A percentile compares a stretch with the other conserved stretches of the same genome.
These are phyloP conservation scores for Plantago elongata DNA, from an alignment of 257 asterid species.

Conservation along the genomic window DNA sequence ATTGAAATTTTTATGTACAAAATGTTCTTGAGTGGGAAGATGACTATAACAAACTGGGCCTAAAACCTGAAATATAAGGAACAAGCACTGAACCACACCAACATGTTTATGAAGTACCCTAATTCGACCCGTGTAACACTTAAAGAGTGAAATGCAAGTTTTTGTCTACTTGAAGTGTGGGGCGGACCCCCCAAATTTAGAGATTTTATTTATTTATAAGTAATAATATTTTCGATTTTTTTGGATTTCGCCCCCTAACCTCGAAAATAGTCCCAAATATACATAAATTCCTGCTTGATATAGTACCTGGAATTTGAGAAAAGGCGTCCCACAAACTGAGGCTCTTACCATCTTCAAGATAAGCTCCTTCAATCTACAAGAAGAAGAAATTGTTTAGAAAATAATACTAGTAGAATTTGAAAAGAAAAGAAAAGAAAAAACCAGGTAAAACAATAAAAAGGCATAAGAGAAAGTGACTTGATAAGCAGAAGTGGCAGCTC, in stretches of 20 bases:
- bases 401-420: background rate
- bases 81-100: no score
- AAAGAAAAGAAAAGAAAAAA: background rate
- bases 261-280: no score
- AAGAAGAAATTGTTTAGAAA: background rate
- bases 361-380: slow-evolving; percentile 29
- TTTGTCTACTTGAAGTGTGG: no score
- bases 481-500: slow-evolving; percentile 16
- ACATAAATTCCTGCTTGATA: background rate
- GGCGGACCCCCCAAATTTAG: no score
- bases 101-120: no score
- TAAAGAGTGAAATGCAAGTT: no score
- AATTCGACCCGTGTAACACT: no score
- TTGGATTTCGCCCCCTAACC: background rate
- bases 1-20: no score
- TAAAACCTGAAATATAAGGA: no score
- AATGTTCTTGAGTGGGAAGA: no score
- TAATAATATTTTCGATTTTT: background rate
- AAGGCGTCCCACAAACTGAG: slow-evolving; percentile 28
- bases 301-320: slow-evolving; percentile 16
- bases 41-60: no score
- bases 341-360: slow-evolving; percentile 27
- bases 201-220: background rate
- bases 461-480: background rate
- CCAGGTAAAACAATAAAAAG: no score